Conservation (phyloP, 768 basidiomycete species). For the Epithele typhae region DNA sequence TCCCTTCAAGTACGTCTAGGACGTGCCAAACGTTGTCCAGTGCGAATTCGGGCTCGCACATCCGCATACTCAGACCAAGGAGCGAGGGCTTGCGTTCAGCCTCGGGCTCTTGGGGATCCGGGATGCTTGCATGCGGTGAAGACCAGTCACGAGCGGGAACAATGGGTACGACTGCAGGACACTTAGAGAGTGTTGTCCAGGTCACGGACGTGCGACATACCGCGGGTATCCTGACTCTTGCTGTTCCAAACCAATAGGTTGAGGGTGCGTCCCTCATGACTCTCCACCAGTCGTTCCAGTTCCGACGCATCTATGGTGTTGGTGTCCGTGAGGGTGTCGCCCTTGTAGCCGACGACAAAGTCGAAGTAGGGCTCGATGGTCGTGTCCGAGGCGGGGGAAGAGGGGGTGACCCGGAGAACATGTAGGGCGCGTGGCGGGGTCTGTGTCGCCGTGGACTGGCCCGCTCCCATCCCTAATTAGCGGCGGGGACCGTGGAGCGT, state of each 20-base stretch:
- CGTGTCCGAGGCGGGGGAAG: conserved; percentile 83
- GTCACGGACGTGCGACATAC: conserved; percentile 32
- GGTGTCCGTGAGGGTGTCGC: conserved; percentile 46
- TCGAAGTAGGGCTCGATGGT: conserved; percentile 93
- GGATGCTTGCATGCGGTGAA: conserved; percentile 32
- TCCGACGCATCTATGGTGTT: conserved; percentile 58
- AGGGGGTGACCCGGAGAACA: conserved; percentile 84
- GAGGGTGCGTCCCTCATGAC: conserved; percentile 66
- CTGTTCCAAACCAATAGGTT: conserved; percentile 82
- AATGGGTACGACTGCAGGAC: conserved; percentile 67
- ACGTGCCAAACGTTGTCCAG: conserved; percentile 98
- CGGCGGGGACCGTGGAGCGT: too few species aligned
- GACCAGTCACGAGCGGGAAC: conserved; percentile 82
- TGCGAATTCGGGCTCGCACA: conserved; percentile 87
- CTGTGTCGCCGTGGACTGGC: conserved; percentile 58
- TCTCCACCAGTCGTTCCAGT: conserved; percentile 78
- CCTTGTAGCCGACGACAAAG: conserved; percentile 90
- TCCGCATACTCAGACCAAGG: conserved; percentile 89
- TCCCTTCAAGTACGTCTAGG: conserved; percentile 92
- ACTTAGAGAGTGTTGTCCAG: too few species aligned
- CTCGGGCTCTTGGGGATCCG: conserved; percentile 35
- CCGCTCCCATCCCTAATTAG: conserved; percentile 73
- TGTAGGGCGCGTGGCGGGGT: conserved; percentile 68
- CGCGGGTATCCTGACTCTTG: conserved; percentile 68
- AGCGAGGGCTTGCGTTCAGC: conserved; percentile 70